Evolutionary conservation across 2,329 filamentous ascomycete genomes (phyloP).

Genomic region (Chaetomium sp.): DNA sequence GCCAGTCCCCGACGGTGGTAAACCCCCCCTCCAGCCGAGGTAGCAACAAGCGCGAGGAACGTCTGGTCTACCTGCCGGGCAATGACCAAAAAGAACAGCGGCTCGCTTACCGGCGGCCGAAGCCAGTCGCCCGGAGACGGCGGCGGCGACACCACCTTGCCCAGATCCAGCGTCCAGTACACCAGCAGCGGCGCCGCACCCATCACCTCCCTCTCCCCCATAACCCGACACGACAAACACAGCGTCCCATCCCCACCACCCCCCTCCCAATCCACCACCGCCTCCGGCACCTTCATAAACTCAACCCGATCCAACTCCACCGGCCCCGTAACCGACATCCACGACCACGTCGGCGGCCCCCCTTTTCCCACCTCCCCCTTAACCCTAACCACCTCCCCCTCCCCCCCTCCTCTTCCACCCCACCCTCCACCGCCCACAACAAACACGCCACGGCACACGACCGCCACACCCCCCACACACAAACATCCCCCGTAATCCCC

Average conservation of each 20-base stretch:
- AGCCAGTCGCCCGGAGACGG: neutral
- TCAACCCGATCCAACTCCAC: neutral
- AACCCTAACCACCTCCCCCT: neutral
- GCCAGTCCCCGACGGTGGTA: neutral
- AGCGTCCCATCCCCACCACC: neutral
- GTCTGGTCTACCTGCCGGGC: neutral
- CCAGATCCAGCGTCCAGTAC: neutral
- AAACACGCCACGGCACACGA: neutral
- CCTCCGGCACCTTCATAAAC: neutral
- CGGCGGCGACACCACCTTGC: neutral
- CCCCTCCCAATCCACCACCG: neutral
- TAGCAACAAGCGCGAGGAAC: neutral
- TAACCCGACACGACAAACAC: neutral
- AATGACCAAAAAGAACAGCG: neutral
- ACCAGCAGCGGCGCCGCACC: neutral
- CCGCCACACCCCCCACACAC: neutral
- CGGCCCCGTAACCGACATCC: neutral
- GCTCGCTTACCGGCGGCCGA: neutral
- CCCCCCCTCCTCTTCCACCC: too few species aligned
- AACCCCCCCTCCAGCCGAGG: neutral
- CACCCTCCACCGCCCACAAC: neutral
- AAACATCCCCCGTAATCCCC: neutral
- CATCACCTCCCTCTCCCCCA: neutral
- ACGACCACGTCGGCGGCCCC: neutral
- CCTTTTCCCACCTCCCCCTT: too few species aligned